Evolutionary conservation across 805 yeast genomes (phyloP), one percentile per base, ranked within the genome.

Genomic region (Barnettozyma sucrosica): DNA sequence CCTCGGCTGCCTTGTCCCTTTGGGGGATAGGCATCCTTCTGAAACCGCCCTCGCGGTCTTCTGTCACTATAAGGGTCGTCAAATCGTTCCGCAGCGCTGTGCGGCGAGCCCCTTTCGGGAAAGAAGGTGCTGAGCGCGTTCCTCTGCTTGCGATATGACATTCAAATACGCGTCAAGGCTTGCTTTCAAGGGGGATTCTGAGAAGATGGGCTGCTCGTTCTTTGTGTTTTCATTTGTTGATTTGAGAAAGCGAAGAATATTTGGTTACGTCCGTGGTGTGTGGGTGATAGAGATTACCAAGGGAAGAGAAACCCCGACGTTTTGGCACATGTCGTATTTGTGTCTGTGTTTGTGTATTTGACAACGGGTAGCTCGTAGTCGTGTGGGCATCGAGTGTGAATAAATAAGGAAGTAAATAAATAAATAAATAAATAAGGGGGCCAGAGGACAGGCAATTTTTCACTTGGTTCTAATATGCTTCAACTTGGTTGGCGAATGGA

Each of bases 391-490:
- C 16, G 5, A 25, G 13, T 9, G 32, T 19, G 10, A 16, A 28
- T 20, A 40, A 40, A 36, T 46, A 41, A 36, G 43, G 39, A 39
- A 20, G 41, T 30, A 14, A 39, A 47, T 45, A 43, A 51, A 53
- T 51, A 49, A 41, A 41, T 49, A 33, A 18, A n/a, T 39, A 49
- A 41, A 48, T 34, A 50, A 41, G 40, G 40, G 8, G 10, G 16
- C 19, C 32, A 32, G 40, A 33, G 45, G 41, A 37, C n/a, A 23
- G 23, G n/a, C 14, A 14, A 7, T 5, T 13, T 8, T 4, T 53
- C 75, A 86, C 66, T 86, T 86, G 49, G 95, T 87, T 72, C 89
- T 78, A 57, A 86, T 84, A 63, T 79, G 86, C 70, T 87, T 87
- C 65, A 86, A 75, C 46, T 85, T 84, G 21, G 85, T 86, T 3